Evolutionary conservation across 306 rosid genomes (phyloP), one percentile per base, ranked within the genome.

Genomic region (Cucurbita argyrosperma): DNA sequence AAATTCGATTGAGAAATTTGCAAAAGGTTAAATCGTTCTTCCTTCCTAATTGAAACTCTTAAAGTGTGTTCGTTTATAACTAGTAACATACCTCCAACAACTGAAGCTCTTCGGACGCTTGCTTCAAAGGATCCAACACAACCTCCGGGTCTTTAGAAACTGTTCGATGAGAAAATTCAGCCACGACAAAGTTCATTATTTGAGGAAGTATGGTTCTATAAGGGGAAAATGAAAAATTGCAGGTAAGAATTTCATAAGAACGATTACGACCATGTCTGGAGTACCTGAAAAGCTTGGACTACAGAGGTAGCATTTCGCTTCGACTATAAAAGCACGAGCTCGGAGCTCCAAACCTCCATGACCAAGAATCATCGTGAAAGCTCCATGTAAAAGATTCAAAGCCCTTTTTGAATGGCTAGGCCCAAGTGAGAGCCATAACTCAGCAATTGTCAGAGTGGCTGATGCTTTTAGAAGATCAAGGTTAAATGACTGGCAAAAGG

Each of bases 341-440:
- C 91, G 85, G 51, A 94, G 98, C 85, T 94, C 97, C 87, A 94
- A 80, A 83, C 98, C 98, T 38, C 97, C 98, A 76, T 94, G 98
- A 80, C 98, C 98, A 78, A 94, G 96, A 88, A 94, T 89, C 84
- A 89, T 89, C 12, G 97, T 95, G 73, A 90, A 86, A 67, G 96
- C 92, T 73, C 95, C 97, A 62, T 90, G 96, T 68, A 94, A 46
- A 56, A 94, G 98, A 83, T 84, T 85, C 63, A 90, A 80, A 74
- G 98, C 97, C 86, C 90, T 85, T 79, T 89, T 86, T 30, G 97
- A 91, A 83, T 89, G 96, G 82, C 78, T 83, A 81, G 95, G 85
- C 83, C 98, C 98, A 80, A 94, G 90, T 49, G 90, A 85, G 45
- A 94, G 97, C 97, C 97, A 94, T 77, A 94, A 71, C 85, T 94